Percentiles rank a stretch among this genome's conserved stretches.
Conservation (phyloP, 2,329 filamentous ascomycete genomes). For the Sclerotinia glacialis region DNA sequence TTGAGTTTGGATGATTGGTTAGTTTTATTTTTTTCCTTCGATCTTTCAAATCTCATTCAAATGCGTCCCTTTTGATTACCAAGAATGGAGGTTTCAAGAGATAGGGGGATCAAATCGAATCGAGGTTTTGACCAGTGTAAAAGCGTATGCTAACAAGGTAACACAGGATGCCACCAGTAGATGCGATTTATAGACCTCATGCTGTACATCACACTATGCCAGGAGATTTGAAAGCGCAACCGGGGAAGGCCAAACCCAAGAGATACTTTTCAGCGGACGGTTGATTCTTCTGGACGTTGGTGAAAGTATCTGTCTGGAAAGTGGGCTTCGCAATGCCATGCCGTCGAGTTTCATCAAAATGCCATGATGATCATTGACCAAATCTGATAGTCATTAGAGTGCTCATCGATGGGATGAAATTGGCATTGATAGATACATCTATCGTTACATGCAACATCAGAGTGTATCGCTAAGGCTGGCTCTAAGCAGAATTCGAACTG, state of each 20-base stretch:
- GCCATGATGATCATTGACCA: too few species aligned
- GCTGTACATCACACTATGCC: conserved; percentile 87
- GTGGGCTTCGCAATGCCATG: not conserved
- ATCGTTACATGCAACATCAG: not conserved
- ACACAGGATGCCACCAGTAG: conserved; percentile 72
- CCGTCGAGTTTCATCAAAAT: not conserved
- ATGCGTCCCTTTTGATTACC: not conserved
- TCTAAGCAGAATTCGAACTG: not conserved
- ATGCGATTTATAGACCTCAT: conserved; percentile 86
- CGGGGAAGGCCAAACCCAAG: conserved; percentile 63
- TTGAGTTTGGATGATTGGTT: conserved; percentile 83
- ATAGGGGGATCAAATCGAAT: not conserved
- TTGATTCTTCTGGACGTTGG: conserved; percentile 20
- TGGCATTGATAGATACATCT: not conserved
- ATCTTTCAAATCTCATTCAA: not conserved
- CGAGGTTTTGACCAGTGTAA: not conserved
- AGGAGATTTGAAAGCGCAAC: conserved; percentile 66
- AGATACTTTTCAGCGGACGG: conserved; percentile 67
- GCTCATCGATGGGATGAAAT: not conserved
- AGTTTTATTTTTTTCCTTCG: conserved; percentile 37
- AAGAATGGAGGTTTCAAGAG: not conserved
- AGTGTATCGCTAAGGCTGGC: not conserved
- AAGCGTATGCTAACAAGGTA: conserved; percentile 32
- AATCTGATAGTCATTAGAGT: not conserved
- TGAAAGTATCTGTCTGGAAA: not conserved